Evolutionary conservation across 1,284 basidiomycete genomes (phyloP).

Genomic region (Baeospora myosura): DNA sequence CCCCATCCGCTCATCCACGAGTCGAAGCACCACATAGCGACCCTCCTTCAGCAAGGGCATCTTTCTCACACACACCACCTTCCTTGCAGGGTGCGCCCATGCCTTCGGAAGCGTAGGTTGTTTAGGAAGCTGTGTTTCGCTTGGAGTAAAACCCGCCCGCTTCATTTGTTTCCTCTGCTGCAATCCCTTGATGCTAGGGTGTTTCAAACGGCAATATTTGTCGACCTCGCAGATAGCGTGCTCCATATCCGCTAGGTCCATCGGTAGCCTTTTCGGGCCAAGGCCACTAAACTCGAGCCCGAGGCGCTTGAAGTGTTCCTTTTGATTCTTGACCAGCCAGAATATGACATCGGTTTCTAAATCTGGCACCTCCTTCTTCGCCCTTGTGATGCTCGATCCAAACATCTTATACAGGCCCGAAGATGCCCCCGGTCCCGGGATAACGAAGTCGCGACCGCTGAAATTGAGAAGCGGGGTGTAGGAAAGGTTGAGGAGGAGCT

Average conservation of each 20-base stretch:
- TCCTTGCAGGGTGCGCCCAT: slow-evolving; percentile 38
- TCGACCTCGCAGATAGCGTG: slow-evolving; percentile 63
- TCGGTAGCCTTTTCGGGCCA: slow-evolving; percentile 34
- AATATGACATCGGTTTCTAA: slow-evolving; percentile 12
- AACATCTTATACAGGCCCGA: slow-evolving; percentile 51
- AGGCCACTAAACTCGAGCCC: slow-evolving; percentile 42
- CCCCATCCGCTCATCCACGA: slow-evolving; percentile 29
- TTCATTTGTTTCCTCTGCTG: slow-evolving; percentile 13
- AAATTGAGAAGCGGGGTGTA: slow-evolving; percentile 51
- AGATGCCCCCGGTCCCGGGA: slow-evolving; percentile 49
- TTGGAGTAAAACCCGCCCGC: slow-evolving; percentile 24
- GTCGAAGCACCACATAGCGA: slow-evolving; percentile 32
- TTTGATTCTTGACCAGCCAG: slow-evolving; percentile 33
- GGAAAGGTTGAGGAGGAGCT: slow-evolving; percentile 48
- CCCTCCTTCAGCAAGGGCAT: slow-evolving; percentile 19
- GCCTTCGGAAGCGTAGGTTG: slow-evolving; percentile 38
- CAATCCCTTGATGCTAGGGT: slow-evolving; percentile 28
- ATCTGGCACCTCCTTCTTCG: slow-evolving; percentile 5
- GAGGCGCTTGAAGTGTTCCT: slow-evolving; percentile 31
- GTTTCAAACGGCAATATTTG: slow-evolving; percentile 50
- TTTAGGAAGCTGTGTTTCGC: slow-evolving; percentile 17
- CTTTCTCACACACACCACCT: slow-evolving; percentile 18
- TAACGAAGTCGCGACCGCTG: slow-evolving; percentile 52
- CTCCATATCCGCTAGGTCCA: slow-evolving; percentile 57
- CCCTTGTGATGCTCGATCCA: slow-evolving; percentile 18